Evolutionary conservation across 139 green algal species (phyloP).

Genomic region (Raphidocelis subcapitata): DNA sequence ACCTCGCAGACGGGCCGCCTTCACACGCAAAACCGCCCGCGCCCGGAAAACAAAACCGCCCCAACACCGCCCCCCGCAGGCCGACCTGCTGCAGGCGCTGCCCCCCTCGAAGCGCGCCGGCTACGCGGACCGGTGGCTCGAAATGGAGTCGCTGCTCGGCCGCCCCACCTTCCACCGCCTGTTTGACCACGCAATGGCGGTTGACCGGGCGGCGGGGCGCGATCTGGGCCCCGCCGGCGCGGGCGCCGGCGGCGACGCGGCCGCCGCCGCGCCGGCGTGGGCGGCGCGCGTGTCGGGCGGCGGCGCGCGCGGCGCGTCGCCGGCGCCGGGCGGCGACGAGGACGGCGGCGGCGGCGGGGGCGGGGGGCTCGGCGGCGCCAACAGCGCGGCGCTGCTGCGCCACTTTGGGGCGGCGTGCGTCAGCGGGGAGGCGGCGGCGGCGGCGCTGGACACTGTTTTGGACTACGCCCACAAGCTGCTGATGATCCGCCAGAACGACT

Average conservation of each 20-base stretch:
- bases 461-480: slow-evolving; percentile 48
- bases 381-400: background rate
- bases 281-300: background rate
- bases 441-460: slow-evolving; percentile 36
- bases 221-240: background rate
- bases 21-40: slow-evolving; percentile 20
- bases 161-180: slow-evolving; percentile 42
- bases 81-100: slow-evolving; percentile 4
- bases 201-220: slow-evolving; percentile 12
- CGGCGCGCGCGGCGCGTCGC: background rate
- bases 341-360: background rate
- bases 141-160: slow-evolving; percentile 47
- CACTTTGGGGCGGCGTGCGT: background rate
- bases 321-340: background rate
- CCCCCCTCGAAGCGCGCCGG: background rate
- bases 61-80: too few species aligned
- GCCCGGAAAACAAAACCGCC: background rate
- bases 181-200: slow-evolving; percentile 37
- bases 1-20: too few species aligned
- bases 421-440: background rate
- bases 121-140: slow-evolving; percentile 36
- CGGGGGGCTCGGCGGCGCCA: background rate
- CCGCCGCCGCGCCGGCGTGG: background rate
- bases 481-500: slow-evolving; percentile 42
- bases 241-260: background rate